A percentile compares a stretch with the other conserved stretches of the same genome.
Evolutionary conservation across 2,329 filamentous ascomycete genomes (phyloP).

Genomic region (Trichophyton simii): DNA sequence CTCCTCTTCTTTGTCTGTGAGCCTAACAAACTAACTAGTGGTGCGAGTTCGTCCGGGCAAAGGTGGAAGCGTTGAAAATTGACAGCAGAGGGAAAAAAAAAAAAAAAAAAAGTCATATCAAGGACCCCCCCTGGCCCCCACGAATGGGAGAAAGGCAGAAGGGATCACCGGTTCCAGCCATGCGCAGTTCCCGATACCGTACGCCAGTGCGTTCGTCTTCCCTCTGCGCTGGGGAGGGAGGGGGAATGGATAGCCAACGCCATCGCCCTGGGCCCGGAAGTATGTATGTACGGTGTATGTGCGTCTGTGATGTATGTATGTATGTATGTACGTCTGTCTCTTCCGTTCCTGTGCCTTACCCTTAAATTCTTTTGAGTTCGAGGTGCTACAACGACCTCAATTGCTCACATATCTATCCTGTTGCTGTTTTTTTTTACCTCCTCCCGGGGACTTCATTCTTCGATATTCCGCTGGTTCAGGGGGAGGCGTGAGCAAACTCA

Average conservation of each 20-base stretch:
- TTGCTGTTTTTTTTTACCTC: neutral
- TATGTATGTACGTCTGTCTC: neutral
- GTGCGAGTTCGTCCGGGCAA: neutral
- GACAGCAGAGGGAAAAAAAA: neutral
- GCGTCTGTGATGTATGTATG: neutral
- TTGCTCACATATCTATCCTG: neutral
- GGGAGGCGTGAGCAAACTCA: neutral
- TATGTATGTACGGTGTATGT: neutral
- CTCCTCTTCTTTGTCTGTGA: neutral
- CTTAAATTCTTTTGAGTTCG: constrained; percentile 1
- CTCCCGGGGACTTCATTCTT: neutral
- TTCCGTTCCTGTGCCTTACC: neutral
- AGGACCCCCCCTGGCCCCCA: neutral
- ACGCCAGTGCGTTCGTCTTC: neutral
- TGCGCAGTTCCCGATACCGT: neutral
- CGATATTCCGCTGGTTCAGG: neutral
- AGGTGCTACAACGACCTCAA: neutral
- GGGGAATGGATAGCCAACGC: neutral
- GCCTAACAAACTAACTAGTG: neutral
- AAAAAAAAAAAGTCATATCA: neutral
- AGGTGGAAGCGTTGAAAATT: neutral
- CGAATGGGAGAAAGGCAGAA: neutral
- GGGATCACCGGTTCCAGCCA: neutral
- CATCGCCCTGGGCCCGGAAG: constrained; percentile 1
- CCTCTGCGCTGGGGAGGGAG: neutral